phyloP scores from a whole-genome alignment of 805 yeast species.

The Ogataea populi-albae region DNA sequence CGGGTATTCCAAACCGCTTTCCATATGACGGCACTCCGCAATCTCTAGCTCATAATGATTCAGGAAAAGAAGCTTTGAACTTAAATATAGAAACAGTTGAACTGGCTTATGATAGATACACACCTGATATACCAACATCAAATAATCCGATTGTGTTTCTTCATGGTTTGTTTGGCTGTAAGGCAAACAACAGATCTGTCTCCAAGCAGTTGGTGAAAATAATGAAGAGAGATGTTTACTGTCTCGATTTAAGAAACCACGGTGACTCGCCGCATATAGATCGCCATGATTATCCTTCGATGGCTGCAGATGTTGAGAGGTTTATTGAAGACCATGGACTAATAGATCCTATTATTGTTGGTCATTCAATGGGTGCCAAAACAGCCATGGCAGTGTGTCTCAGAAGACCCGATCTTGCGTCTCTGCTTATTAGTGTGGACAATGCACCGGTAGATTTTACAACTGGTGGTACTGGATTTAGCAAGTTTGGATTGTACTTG shows the following conservation, averaged over 20 bases:
- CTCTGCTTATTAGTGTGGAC: conserved; percentile 73
- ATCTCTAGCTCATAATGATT: conserved; percentile 21
- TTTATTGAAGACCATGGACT: conserved; percentile 52
- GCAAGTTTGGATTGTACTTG: conserved; percentile 64
- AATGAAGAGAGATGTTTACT: conserved; percentile 57
- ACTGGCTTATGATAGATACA: conserved; percentile 48
- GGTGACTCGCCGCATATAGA: conserved; percentile 83
- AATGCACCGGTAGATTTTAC: conserved; percentile 79
- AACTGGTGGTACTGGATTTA: conserved; percentile 37
- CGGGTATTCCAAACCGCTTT: too few relatives aligned
- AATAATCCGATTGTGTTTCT: conserved; percentile 65
- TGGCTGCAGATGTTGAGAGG: conserved; percentile 81
- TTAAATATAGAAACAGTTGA: conserved; percentile 48
- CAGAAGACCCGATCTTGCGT: conserved; percentile 58
- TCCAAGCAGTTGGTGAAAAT: conserved; percentile 52
- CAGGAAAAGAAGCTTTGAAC: conserved; percentile 23
- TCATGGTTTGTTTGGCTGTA: conserved; percentile 90
- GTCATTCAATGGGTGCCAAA: conserved; percentile 94
- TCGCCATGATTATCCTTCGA: conserved; percentile 71
- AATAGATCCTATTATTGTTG: conserved; percentile 59
- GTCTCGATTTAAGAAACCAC: conserved; percentile 83
- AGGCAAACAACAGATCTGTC: conserved; percentile 76
- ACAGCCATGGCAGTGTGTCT: conserved; percentile 85
- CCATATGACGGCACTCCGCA: conserved; percentile 29
- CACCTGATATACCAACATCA: conserved; percentile 18